Conservation (phyloP, 192 early-diverging fungal species). For the Mortierella hygrophila region DNA sequence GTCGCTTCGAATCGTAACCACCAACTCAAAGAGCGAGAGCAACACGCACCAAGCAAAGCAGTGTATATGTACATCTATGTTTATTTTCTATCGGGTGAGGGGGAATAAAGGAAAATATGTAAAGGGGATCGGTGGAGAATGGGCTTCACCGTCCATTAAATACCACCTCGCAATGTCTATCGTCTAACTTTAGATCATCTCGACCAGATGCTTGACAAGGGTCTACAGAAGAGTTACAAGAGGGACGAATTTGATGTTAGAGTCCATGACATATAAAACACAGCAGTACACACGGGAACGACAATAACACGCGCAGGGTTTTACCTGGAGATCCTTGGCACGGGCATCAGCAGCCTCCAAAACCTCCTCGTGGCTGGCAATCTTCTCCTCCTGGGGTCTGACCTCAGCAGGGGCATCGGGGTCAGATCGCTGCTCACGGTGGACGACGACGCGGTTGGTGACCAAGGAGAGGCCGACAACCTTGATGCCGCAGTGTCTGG, state of each 20-base stretch:
- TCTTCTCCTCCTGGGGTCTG: slow-evolving; percentile 54
- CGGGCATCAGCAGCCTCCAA: slow-evolving; percentile 68
- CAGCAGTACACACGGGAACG: neutral
- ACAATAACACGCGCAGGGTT: neutral
- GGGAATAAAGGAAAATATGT: neutral
- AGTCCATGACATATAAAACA: neutral
- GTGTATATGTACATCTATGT: neutral
- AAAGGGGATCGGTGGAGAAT: neutral
- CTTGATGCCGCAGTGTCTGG: slow-evolving; percentile 84
- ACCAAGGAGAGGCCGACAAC: slow-evolving; percentile 86
- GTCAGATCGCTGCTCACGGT: slow-evolving; percentile 59
- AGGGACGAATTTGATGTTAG: neutral
- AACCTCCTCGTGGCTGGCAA: slow-evolving; percentile 80
- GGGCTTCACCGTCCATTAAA: neutral
- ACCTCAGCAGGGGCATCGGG: slow-evolving; percentile 47
- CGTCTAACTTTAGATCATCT: slow-evolving; percentile 41
- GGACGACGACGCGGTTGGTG: slow-evolving; percentile 75
- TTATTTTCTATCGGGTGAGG: neutral
- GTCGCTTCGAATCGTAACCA: too few species aligned
- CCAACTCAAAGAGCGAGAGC: too few species aligned
- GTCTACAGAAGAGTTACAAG: slow-evolving; percentile 14
- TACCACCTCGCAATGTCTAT: neutral
- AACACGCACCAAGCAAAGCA: too few species aligned
- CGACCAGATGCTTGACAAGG: slow-evolving; percentile 54
- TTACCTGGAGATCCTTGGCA: slow-evolving; percentile 69